phyloP scores from a whole-genome alignment of 805 yeast genomes.

The Ogataea populi-albae region DNA sequence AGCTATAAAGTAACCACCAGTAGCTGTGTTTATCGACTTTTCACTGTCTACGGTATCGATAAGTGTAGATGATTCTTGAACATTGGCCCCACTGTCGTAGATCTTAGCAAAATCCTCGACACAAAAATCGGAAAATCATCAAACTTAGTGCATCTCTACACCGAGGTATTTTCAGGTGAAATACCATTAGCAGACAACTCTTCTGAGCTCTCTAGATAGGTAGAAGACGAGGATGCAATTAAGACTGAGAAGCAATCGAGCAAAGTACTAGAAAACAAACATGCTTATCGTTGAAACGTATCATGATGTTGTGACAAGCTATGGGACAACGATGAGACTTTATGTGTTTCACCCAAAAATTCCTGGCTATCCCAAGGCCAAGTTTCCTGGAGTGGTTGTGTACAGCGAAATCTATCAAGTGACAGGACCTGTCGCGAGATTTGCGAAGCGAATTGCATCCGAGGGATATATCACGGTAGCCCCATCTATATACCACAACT shows the following conservation, averaged over 20 bases:
- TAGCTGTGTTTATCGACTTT: no score
- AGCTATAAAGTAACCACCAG: no score
- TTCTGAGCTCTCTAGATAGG: no score
- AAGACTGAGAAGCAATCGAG: neutral
- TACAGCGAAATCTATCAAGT: slow-evolving; percentile 81
- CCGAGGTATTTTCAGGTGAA: no score
- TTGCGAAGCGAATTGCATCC: slow-evolving; percentile 75
- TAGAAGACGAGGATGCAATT: no score
- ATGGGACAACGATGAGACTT: slow-evolving; percentile 64
- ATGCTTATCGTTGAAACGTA: slow-evolving; percentile 70
- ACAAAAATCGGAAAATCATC: no score
- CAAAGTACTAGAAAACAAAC: neutral
- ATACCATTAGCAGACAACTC: no score
- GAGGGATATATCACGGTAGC: slow-evolving; percentile 79
- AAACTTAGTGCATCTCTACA: no score
- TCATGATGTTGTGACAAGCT: slow-evolving; percentile 63
- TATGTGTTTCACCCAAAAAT: slow-evolving; percentile 66
- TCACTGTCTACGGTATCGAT: no score
- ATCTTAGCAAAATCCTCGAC: no score
- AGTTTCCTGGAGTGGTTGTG: slow-evolving; percentile 77
- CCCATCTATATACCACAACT: slow-evolving; percentile 78
- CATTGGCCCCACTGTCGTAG: no score
- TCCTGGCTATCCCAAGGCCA: slow-evolving; percentile 71
- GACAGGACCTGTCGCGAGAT: slow-evolving; percentile 77
- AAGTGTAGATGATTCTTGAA: no score